Evolutionary conservation across 768 basidiomycete genomes (phyloP), one percentile per base, ranked within the genome.

Genomic region (Porpolomopsis calyptriformis): DNA sequence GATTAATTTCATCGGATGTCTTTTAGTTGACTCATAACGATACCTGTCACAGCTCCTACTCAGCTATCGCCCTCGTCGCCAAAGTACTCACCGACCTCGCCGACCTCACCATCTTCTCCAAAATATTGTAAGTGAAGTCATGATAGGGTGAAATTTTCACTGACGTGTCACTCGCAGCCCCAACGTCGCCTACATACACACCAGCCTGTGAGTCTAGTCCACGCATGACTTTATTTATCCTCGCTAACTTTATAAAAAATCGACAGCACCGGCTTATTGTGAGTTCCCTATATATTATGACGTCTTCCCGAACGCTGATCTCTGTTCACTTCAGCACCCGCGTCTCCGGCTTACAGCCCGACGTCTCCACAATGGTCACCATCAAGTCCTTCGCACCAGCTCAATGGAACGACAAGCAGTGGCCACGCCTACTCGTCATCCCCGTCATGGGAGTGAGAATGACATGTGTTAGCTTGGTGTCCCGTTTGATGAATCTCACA

Each of bases 51-150:
- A 84, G 84, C 86, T 4, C 85, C 87, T 26, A 75, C 79, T 19
- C 82, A 86, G 46, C 76, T 85, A 70, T 92, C 91, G 6, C 91
- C 90, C 0, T 80, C 91, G 3, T 92, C 89, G 24, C 91, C 91
- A 5, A 87, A 83, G 56, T 96, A 92, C 63, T 92, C 89, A 9
- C 93, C 93, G 2, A 90, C 93, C 0, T 93, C 90, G 3, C 93
- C 93, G n/a, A 78, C 82, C 6, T 91, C 88, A 2, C 92, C 92
- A 0, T 77, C 92, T 2, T 93, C 90, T 27, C 93, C 93, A 46
- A 87, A 85, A 75, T 90, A 89, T 61, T 90, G 88, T 89, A 64
- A 52, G 86, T 29, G 22, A n/a, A 20, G 38, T 40, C 29, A 4
- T 46, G 22, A 11, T 44, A 6, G 53, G 58, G 40, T 49, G 50